phyloP scores from a whole-genome alignment of 306 rosid species.

The Rosa rugosa region DNA sequence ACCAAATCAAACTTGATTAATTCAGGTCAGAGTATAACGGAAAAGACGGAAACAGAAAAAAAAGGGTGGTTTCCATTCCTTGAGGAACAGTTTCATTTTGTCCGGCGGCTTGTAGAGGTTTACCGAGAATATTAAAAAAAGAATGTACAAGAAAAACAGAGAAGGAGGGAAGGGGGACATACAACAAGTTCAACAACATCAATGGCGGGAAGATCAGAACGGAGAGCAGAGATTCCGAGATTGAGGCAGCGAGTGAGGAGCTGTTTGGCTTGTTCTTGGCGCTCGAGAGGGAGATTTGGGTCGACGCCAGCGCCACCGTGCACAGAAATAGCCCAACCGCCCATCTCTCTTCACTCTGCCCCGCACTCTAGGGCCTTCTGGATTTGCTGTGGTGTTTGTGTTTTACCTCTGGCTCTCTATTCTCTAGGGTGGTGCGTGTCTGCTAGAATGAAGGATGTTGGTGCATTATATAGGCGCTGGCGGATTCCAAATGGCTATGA shows the following conservation, averaged over 20 bases:
- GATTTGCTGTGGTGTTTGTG: neutral
- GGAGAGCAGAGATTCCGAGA: conserved; percentile 82
- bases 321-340: conserved; percentile 88
- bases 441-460: neutral
- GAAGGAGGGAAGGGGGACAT: conserved; percentile 20
- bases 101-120: neutral
- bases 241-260: conserved; percentile 80
- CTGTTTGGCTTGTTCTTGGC: conserved; percentile 81
- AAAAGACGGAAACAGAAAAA: neutral
- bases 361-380: neutral
- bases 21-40: neutral
- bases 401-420: neutral
- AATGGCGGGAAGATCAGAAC: conserved; percentile 63
- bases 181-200: conserved; percentile 96
- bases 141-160: neutral
- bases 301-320: conserved; percentile 99
- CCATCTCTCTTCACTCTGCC: conserved; percentile 28
- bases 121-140: neutral
- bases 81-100: neutral
- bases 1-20: neutral
- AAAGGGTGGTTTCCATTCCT: neutral
- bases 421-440: neutral
- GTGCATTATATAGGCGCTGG: conserved; percentile 15
- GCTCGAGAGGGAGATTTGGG: conserved; percentile 78
- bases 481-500: conserved; percentile 11